These are phyloP conservation scores for Hygrocybe punicea DNA, from an alignment of 768 basidiomycete species.

Conservation along the genomic window DNA sequence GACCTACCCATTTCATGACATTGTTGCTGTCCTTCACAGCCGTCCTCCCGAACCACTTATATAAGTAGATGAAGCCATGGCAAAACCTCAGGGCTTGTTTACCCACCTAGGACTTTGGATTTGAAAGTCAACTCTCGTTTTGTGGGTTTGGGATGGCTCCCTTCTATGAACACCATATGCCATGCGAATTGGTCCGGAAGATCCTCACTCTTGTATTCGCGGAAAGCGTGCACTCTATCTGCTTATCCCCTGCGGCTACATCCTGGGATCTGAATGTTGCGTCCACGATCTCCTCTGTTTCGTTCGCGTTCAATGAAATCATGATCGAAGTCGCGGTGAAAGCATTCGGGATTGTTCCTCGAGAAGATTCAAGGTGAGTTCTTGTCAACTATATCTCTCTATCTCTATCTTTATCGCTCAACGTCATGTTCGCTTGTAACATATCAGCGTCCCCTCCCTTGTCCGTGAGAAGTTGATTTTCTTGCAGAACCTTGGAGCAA, in stretches of 20 bases:
- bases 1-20: too few species aligned
- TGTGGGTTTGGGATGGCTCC: background rate
- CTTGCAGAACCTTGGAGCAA: background rate
- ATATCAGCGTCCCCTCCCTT: background rate
- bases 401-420: background rate
- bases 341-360: constrained; percentile 32
- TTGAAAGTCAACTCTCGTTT: too few species aligned
- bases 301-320: constrained; percentile 33
- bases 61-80: too few species aligned
- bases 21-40: too few species aligned
- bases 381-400: background rate
- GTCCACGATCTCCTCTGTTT: constrained; percentile 33
- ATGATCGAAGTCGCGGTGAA: constrained; percentile 32
- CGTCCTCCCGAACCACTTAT: too few species aligned
- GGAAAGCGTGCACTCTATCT: constrained; percentile 35
- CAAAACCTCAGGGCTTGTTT: too few species aligned
- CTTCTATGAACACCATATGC: constrained; percentile 15
- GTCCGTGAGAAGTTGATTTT: background rate
- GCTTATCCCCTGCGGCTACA: constrained; percentile 27
- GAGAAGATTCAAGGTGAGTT: background rate
- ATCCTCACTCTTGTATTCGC: constrained; percentile 31
- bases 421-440: background rate
- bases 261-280: constrained; percentile 35
- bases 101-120: too few species aligned
- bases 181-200: constrained; percentile 38